Base-by-base conservation (phyloP, 2,329 filamentous ascomycete species). In the Botrytis elliptica region DNA sequence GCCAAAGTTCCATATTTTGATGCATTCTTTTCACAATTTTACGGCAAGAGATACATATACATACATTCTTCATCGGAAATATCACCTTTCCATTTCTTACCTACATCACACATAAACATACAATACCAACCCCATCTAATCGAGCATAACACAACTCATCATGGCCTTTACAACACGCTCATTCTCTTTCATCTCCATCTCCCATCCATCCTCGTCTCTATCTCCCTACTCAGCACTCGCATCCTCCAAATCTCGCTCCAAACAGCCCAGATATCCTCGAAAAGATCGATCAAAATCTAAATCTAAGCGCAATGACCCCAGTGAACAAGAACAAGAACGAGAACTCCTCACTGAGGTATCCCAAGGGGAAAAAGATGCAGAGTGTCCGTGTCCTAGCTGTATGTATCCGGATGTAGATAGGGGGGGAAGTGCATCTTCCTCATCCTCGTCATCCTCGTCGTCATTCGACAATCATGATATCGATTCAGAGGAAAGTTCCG, bases 1-100 rank as follows among this genome's bases (percentile, higher is more conserved):
- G 14, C n/a, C 52, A 55, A 55, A 55, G 14, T 57, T 57, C 25
- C 12, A 7, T 16, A 29, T 16, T 55, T 29, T 57, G 52, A 8
- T 9, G 9, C 14, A 3, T 18, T 16, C 9, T 29, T 33, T n/a
- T n/a, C 7, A 3, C 1, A 33, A 29, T 18, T 29, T 1, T 0
- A 9, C 18, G n/a, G 5, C 25, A 18, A 18, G 1, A 55, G 49
- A 55, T n/a, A 57, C 29, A 29, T 3, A 4, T 18, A 29, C 9
- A 29, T 29, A 18, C n/a, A n/a, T 8, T 55, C 5, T 55, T 29
- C 25, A 16, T 12, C 52, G 14, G n/a, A 3, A 29, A 40, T 18
- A 4, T 40, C 36, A n/a, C 9, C 1, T 25, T 16, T 5, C 1
- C 12, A 40, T 38, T 40, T n/a, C 25, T 16, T n/a, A 14, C 25